Conservation (phyloP, 805 yeast genomes). For the Sugiyamaella lignohabitans region DNA sequence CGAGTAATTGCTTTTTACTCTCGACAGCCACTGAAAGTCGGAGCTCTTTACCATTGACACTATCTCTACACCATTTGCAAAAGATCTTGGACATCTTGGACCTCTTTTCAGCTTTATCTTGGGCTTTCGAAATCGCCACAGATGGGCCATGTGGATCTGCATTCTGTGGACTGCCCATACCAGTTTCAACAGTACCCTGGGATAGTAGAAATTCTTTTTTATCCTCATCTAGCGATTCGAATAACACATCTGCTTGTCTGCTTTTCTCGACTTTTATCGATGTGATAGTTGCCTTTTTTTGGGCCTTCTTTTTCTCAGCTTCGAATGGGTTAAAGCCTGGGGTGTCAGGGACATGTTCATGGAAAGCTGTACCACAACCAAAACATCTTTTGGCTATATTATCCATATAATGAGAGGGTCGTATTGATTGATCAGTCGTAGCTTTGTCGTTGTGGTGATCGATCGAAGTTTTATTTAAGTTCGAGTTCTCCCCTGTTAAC, state of each 20-base stretch:
- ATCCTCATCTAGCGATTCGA: constrained; percentile 12
- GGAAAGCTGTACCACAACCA: constrained; percentile 10
- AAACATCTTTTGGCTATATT: constrained; percentile 1
- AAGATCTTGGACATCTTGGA: constrained; percentile 6
- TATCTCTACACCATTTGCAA: constrained; percentile 24
- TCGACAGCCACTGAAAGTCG: constrained; percentile 8
- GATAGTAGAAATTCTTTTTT: constrained; percentile 12
- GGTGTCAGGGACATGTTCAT: constrained; percentile 2
- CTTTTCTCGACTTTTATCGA: constrained; percentile 6
- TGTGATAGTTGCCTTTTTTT: background rate
- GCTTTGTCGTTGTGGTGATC: too few species aligned
- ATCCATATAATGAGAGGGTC: background rate
- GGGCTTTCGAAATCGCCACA: constrained; percentile 1
- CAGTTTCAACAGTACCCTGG: constrained; percentile 7
- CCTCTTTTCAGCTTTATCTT: constrained; percentile 7
- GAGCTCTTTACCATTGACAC: constrained; percentile 9
- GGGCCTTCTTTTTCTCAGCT: background rate
- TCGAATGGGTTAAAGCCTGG: constrained; percentile 8
- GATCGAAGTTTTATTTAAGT: too few species aligned
- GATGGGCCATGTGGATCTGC: constrained; percentile 5
- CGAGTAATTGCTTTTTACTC: constrained; percentile 21
- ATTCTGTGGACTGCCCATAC: background rate
- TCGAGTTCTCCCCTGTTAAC: too few species aligned
- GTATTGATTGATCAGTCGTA: too few species aligned
- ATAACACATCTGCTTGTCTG: constrained; percentile 4